A percentile compares a stretch with the other conserved stretches of the same genome.
phyloP scores from a whole-genome alignment of 768 basidiomycete species.

The Peribolospora kevripleyi region DNA sequence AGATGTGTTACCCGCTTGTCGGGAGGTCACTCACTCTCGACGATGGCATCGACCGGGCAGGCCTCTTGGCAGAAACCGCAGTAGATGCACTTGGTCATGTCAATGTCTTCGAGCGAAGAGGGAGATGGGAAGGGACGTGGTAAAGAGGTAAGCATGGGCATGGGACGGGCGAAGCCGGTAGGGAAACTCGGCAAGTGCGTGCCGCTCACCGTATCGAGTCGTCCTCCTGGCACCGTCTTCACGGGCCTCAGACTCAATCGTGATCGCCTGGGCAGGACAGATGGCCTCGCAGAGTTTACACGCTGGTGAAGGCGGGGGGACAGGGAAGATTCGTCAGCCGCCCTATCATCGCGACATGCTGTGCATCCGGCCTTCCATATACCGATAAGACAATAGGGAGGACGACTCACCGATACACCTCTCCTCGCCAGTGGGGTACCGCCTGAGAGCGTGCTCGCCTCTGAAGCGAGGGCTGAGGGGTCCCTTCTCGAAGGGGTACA shows the following conservation, averaged over 20 bases:
- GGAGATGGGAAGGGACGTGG: constrained; percentile 1
- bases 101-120: constrained; percentile 41
- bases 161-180: not conserved
- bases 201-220: constrained; percentile 70
- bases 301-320: constrained; percentile 27
- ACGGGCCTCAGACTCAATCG: constrained; percentile 92
- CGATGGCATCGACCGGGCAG: constrained; percentile 96
- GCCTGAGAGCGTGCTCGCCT: constrained; percentile 85
- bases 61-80: constrained; percentile 99
- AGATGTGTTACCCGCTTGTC: constrained; percentile 1
- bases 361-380: not conserved
- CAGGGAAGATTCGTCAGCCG: not conserved
- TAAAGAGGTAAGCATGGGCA: not conserved
- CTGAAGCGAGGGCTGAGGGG: constrained; percentile 93
- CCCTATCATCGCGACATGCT: not conserved
- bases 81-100: constrained; percentile 99
- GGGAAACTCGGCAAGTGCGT: not conserved
- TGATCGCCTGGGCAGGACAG: constrained; percentile 96
- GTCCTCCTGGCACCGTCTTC: constrained; percentile 87
- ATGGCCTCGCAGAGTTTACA: constrained; percentile 99
- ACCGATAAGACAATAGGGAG: not conserved
- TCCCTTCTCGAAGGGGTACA: constrained; percentile 51
- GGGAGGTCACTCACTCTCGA: constrained; percentile 50
- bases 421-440: constrained; percentile 95
- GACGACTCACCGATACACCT: constrained; percentile 70